phyloP scores from a whole-genome alignment of 2,329 filamentous ascomycete species.

The Dactylonectria estremocensis region DNA sequence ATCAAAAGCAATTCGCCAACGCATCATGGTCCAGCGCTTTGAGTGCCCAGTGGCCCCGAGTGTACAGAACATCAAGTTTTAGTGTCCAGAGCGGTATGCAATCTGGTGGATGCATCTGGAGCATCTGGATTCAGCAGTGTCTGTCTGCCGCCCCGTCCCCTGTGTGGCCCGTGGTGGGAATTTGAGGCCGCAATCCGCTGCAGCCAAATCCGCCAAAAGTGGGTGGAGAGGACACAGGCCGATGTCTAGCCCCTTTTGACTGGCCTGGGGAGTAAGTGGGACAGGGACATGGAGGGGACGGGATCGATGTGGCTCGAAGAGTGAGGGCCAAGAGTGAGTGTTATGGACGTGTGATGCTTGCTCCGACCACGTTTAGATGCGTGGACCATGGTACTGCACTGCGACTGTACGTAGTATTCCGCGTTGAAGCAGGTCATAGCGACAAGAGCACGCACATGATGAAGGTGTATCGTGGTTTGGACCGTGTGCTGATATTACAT shows the following conservation, averaged over 20 bases:
- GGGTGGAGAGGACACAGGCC: conserved; percentile 1
- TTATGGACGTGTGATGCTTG: not conserved
- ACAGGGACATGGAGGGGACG: conserved; percentile 27
- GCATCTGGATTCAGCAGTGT: not conserved
- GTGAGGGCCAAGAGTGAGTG: not conserved
- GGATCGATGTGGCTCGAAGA: conserved; percentile 21
- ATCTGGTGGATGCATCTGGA: not conserved
- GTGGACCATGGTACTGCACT: not conserved
- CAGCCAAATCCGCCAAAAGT: not conserved
- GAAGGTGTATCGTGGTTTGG: too few species aligned
- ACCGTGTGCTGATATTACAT: too few species aligned
- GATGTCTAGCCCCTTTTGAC: conserved; percentile 23
- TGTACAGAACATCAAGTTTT: not conserved
- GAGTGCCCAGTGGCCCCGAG: not conserved
- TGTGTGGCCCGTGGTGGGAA: conserved; percentile 4
- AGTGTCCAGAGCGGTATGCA: not conserved
- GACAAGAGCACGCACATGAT: too few species aligned
- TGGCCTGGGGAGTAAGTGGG: conserved; percentile 6
- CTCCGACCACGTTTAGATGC: too few species aligned
- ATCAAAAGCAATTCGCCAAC: not conserved
- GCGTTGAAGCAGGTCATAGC: too few species aligned
- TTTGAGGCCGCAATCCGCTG: conserved; percentile 1
- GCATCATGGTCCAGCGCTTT: not conserved
- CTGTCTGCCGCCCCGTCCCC: not conserved
- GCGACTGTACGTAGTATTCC: not conserved